Conservation (phyloP, 441 rosid species). For the Erodium texanum region DNA sequence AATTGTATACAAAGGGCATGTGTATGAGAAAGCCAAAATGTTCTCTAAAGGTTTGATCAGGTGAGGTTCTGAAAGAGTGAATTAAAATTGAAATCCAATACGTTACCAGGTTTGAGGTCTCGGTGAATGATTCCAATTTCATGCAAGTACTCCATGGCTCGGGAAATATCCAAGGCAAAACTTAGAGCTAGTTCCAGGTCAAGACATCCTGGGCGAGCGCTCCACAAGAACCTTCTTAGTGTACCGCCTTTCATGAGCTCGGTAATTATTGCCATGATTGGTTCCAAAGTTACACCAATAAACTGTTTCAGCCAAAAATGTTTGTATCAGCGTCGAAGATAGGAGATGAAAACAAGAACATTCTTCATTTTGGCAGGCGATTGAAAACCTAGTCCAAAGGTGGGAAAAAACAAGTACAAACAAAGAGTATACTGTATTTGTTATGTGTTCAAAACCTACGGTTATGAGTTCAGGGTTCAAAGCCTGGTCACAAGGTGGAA, state of each 20-base stretch:
- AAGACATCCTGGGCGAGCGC: constrained; percentile 32
- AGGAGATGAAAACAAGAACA: too few species aligned
- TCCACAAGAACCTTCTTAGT: constrained; percentile 41
- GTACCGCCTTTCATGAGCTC: constrained; percentile 46
- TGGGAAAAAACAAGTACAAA: too few species aligned
- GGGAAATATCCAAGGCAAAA: constrained; percentile 50
- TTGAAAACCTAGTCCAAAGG: too few species aligned
- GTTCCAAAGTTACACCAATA: constrained; percentile 50
- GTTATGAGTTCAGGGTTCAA: not conserved
- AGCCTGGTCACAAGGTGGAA: not conserved
- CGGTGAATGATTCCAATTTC: constrained; percentile 63
- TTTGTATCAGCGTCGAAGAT: constrained; percentile 9
- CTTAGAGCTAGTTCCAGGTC: constrained; percentile 31
- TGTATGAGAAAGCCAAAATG: not conserved
- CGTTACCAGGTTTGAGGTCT: constrained; percentile 60
- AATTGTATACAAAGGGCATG: not conserved
- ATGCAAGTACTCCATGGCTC: constrained; percentile 64
- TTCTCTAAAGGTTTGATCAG: not conserved
- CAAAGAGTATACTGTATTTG: too few species aligned
- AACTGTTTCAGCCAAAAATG: constrained; percentile 30
- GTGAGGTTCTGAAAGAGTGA: not conserved
- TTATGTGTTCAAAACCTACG: too few species aligned
- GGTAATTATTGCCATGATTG: constrained; percentile 43
- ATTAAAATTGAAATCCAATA: not conserved
- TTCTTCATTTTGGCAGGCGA: too few species aligned